These are phyloP conservation scores for Exophiala sideris DNA, from an alignment of 2,329 filamentous ascomycete species.

Conservation along the genomic window DNA sequence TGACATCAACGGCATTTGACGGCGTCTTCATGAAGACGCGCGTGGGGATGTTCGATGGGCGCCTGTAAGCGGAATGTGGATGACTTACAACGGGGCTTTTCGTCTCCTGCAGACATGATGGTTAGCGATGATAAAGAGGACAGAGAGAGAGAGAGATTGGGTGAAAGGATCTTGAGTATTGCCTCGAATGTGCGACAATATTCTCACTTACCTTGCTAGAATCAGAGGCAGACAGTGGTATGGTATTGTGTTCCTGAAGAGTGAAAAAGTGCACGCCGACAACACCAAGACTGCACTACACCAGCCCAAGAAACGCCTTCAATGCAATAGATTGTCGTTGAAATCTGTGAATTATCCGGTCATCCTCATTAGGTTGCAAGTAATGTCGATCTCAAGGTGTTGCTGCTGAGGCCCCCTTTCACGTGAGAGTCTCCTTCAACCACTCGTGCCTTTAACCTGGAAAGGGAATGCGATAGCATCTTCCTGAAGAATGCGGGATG, in stretches of 20 bases:
- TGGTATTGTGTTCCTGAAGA: neutral
- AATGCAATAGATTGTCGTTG: neutral
- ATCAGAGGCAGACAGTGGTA: neutral
- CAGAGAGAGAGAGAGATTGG: neutral
- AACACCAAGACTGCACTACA: neutral
- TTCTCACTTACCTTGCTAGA: slow-evolving; percentile 11
- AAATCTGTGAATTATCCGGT: neutral
- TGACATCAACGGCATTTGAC: neutral
- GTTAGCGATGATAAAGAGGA: slow-evolving; percentile 3
- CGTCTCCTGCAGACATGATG: slow-evolving; percentile 14
- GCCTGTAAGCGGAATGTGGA: neutral
- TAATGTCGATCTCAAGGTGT: neutral
- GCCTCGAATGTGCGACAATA: neutral
- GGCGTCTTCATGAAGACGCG: neutral
- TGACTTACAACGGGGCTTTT: slow-evolving; percentile 14
- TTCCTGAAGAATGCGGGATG: neutral
- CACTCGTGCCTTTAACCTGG: slow-evolving; percentile 14
- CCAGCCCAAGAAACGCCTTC: neutral
- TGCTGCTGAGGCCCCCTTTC: slow-evolving; percentile 3
- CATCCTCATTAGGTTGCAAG: neutral
- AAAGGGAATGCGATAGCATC: slow-evolving; percentile 12
- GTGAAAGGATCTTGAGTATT: neutral
- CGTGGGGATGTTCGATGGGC: neutral
- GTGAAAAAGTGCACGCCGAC: neutral
- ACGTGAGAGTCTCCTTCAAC: slow-evolving; percentile 13